Base-by-base conservation (phyloP, 306 rosid genomes). In the Dicorynia guianensis region DNA sequence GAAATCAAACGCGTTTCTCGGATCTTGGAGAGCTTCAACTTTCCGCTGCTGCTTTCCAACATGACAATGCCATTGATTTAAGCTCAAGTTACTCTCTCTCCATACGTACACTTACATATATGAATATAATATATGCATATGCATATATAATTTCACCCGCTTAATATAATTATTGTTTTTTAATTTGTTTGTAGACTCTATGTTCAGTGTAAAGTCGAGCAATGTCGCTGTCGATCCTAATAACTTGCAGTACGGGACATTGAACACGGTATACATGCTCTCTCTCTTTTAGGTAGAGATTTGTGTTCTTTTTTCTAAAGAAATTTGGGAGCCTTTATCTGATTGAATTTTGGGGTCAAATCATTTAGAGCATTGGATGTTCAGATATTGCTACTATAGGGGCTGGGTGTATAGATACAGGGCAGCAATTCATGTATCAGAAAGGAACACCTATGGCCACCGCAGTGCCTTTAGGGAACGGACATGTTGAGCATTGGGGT, bases 21-120 rank as follows among this genome's bases (percentile, higher is more conserved):
- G 88, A 84, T 59, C 79, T 90, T 84, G 87, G 76, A 34, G 94
- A 88, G 78, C 90, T 90, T 88, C 91, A 87, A 7, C 88, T 81
- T 40, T 87, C 93, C 76, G 71, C 87, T 74, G 44, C 87, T 40
- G 75, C 80, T 71, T 89, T 93, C 68, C 89, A 81, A 62, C 90
- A 68, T 44, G 85, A 88, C 38, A 85, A 87, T 84, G 89, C 91
- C 80, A 82, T 89, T 87, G 93, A 85, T 91, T 89, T 91, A 91
- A 88, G 85, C 82, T 72, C 92, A 89, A 93, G 97, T 91, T 74
- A 74, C 55, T 70, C 78, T 67, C 69, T 61, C 54, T 53, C 69
- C 61, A 39, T 6, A 48, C 67, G 7, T 69, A 61, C 73, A 35
- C 14, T 7, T 48, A 19, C 25, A 39, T 9, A 48, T 38, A 5